Evolutionary conservation across 192 early-diverging fungal species (phyloP).

Genomic region (Entophlyctis luteolus): DNA sequence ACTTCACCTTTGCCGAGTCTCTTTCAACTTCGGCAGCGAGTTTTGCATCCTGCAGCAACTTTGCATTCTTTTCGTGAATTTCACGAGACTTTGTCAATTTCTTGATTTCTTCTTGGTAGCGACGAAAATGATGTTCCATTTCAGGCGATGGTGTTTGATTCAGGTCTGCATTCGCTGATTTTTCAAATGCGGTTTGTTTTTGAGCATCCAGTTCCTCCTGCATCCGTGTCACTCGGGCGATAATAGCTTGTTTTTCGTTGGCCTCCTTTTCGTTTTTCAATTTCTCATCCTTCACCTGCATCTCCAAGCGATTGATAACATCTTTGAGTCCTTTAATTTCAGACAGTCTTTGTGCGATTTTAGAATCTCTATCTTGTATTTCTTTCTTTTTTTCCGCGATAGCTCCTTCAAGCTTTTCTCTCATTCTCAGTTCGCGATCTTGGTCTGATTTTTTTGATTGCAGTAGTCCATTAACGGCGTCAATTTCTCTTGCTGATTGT

Average conservation of each 20-base stretch:
- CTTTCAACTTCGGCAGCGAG: constrained; percentile 48
- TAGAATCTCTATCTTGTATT: constrained; percentile 25
- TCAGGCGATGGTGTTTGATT: too few relatives aligned
- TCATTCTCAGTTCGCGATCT: constrained; percentile 43
- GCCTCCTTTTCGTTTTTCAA: constrained; percentile 26
- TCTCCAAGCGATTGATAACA: constrained; percentile 31
- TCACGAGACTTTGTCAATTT: constrained; percentile 35
- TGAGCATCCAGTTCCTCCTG: constrained; percentile 51
- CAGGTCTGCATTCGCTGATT: constrained; percentile 31
- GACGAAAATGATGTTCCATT: constrained; percentile 40
- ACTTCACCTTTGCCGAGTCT: constrained; percentile 36
- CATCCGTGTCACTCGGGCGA: constrained; percentile 26
- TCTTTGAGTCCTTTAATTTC: constrained; percentile 37
- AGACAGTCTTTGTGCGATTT: constrained; percentile 35
- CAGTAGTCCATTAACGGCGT: constrained; percentile 48
- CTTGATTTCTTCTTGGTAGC: constrained; percentile 39
- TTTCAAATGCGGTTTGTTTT: constrained; percentile 30
- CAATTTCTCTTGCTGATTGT: constrained; percentile 37
- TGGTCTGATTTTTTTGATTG: constrained; percentile 52
- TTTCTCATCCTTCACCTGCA: constrained; percentile 41
- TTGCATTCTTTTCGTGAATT: constrained; percentile 39
- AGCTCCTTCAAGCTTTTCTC: constrained; percentile 46
- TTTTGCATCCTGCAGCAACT: constrained; percentile 44
- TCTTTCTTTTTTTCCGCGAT: constrained; percentile 26
- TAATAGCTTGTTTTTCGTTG: constrained; percentile 41